A percentile compares a stretch with the other conserved stretches of the same genome.
Evolutionary conservation across 2,329 filamentous ascomycete genomes (phyloP).

Genomic region (Purpureocillium takamizusanense): DNA sequence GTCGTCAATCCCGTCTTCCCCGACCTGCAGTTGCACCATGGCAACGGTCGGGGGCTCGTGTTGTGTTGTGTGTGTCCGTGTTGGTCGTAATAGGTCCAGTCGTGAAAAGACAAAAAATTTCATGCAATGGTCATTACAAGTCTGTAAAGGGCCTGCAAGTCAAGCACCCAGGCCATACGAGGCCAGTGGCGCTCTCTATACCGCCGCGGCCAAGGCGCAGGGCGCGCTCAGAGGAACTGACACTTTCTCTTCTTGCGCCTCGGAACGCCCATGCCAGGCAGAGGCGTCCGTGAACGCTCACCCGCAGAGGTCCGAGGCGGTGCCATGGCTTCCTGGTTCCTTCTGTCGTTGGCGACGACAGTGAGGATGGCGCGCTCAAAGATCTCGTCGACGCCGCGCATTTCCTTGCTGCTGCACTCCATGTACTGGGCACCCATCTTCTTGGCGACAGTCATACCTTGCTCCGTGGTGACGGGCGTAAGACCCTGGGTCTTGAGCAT

Average conservation of each 20-base stretch:
- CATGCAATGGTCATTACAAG: slow-evolving; percentile 32
- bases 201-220: background rate
- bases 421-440: slow-evolving; percentile 96
- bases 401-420: slow-evolving; percentile 98
- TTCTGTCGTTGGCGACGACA: slow-evolving; percentile 72
- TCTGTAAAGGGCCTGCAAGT: slow-evolving; percentile 14
- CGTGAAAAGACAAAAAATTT: slow-evolving; percentile 22
- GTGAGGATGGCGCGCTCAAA: slow-evolving; percentile 88
- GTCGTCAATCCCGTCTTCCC: background rate
- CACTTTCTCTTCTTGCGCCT: slow-evolving; percentile 83
- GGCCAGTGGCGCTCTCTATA: slow-evolving; percentile 10
- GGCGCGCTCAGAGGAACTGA: slow-evolving; percentile 56
- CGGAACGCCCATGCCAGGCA: slow-evolving; percentile 36
- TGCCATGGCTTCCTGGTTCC: slow-evolving; percentile 46
- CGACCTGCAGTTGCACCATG: too few species aligned
- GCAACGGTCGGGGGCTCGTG: background rate
- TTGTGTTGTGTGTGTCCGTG: slow-evolving; percentile 2
- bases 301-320: slow-evolving; percentile 28
- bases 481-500: slow-evolving; percentile 97
- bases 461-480: slow-evolving; percentile 85
- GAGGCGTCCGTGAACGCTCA: slow-evolving; percentile 20
- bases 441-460: slow-evolving; percentile 77
- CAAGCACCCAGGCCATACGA: background rate
- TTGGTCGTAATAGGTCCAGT: slow-evolving; percentile 18
- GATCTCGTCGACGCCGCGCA: slow-evolving; percentile 91